Percentiles rank a stretch among this genome's conserved stretches.
Conservation (phyloP, 352 stramenopile species). For the Globisporangium orthogonon region DNA sequence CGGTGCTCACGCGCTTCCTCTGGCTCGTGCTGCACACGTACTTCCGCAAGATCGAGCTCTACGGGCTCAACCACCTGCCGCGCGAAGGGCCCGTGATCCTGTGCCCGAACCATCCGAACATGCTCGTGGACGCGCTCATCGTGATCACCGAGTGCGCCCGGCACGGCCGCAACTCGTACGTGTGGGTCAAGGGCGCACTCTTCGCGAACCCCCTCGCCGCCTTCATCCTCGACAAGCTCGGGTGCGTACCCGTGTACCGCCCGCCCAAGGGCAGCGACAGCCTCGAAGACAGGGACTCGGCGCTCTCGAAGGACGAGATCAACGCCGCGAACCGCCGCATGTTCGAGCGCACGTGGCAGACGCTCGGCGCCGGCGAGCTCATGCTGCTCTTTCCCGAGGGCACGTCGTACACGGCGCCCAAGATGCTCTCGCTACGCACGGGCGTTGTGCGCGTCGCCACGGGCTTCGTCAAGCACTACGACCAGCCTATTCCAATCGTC, state of each 20-base stretch:
- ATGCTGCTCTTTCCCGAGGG: conserved; percentile 80
- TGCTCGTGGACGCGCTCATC: conserved; percentile 74
- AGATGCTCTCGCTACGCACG: conserved; percentile 72
- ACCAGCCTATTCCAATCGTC: conserved; percentile 63
- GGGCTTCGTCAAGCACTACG: conserved; percentile 62
- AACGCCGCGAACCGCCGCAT: conserved; percentile 54
- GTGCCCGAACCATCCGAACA: conserved; percentile 79
- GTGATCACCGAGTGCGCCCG: conserved; percentile 63
- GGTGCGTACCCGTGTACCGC: conserved; percentile 62
- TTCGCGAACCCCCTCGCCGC: conserved; percentile 47
- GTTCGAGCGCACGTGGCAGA: conserved; percentile 70
- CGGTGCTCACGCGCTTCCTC: conserved; percentile 57
- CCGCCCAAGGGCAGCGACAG: conserved; percentile 31
- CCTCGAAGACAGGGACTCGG: conserved; percentile 59
- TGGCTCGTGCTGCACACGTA: conserved; percentile 65
- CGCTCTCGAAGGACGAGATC: conserved; percentile 56
- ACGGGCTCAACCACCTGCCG: conserved; percentile 73
- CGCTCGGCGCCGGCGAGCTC: conserved; percentile 48
- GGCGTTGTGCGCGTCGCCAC: conserved; percentile 67
- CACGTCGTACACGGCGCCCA: conserved; percentile 72
- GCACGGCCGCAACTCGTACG: conserved; percentile 50
- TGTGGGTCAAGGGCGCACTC: conserved; percentile 73
- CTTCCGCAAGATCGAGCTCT: conserved; percentile 75
- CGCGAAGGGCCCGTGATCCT: conserved; percentile 72
- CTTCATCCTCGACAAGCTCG: conserved; percentile 41